Conservation (phyloP, 2,329 filamentous ascomycete genomes). For the Trichoderma atroviride region DNA sequence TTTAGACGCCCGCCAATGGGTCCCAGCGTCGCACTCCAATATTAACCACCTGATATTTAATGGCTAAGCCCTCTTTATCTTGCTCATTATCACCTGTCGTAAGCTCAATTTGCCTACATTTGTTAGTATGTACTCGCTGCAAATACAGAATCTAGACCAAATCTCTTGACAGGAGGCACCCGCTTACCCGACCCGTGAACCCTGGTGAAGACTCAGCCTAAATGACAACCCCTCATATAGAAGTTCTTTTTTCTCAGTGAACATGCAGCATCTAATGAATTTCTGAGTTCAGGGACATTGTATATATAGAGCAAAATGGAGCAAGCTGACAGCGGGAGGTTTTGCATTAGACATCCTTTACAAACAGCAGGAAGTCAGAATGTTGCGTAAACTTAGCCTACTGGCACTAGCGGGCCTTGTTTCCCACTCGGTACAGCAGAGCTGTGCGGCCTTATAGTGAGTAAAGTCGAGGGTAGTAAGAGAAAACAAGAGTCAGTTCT, state of each 20-base stretch:
- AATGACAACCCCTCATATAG: constrained; percentile 1
- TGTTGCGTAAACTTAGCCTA: constrained; percentile 6
- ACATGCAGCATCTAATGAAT: background rate
- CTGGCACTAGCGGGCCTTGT: constrained; percentile 8
- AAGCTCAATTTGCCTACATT: background rate
- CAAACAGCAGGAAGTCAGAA: background rate
- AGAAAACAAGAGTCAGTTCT: background rate
- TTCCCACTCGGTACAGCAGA: constrained; percentile 8
- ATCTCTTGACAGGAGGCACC: background rate
- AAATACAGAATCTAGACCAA: background rate
- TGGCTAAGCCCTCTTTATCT: background rate
- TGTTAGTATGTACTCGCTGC: background rate
- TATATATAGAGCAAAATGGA: constrained; percentile 10
- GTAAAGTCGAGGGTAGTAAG: background rate
- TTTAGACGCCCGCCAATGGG: background rate
- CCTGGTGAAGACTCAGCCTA: constrained; percentile 13
- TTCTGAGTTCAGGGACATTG: background rate
- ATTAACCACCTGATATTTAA: background rate
- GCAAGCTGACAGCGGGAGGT: background rate
- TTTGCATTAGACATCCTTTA: background rate
- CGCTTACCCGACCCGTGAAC: constrained; percentile 13
- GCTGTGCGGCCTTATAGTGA: constrained; percentile 15
- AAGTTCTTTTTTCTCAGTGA: background rate
- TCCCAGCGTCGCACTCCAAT: background rate
- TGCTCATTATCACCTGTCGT: background rate